Evolutionary conservation across 2,329 filamentous ascomycete species (phyloP), one percentile per base, ranked within the genome.

Genomic region (Diaporthe humulicola): DNA sequence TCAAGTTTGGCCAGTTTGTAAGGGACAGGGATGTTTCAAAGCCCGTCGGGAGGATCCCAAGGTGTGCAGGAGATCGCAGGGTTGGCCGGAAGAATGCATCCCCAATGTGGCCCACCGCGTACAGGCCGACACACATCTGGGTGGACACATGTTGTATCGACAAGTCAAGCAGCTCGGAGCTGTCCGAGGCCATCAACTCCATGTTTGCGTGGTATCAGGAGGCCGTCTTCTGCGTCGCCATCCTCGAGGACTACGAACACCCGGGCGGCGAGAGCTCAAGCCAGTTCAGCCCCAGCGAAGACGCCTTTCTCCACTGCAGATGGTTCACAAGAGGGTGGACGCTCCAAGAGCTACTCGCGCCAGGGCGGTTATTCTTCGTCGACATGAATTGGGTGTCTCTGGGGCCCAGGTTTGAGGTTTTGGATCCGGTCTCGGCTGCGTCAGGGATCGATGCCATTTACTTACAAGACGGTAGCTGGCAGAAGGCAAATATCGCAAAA

Each of bases 121-220:
- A 42, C 10, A 54, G 36, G 19, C 48, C 60, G 30, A 73, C 38
- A 17, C 71, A 69, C 28, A 17, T 71, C 8, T 76, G 73, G 74
- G 71, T 76, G 1, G 74, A 76, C 28, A 76, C 74, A 8, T 76
- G 74, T 67, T 76, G 74, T 50, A 76, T 76, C 28, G 73, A 76
- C 28, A 76, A 74, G 67, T 66, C 66, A 1, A 71, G 57, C 36
- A 71, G 66, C 50, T 58, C 67, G 9, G 74, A 76, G 58, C 52
- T 75, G 2, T 58, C 58, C n/a, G 71, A 74, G n/a, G 70, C 57
- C 9, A 75, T 70, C 52, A 75, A 75, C 28, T 70, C 58, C 71
- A 75, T 74, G 74, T 74, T 73, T 30, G 30, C 30, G 8, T 76
- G 74, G 74, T 76, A 76, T 52, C 57, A 60, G 19, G 42, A 71